Evolutionary conservation across 495 filamentous ascomycete species (phyloP), one percentile per base, ranked within the genome.

Genomic region (Melanomma pulvis-pyrius): DNA sequence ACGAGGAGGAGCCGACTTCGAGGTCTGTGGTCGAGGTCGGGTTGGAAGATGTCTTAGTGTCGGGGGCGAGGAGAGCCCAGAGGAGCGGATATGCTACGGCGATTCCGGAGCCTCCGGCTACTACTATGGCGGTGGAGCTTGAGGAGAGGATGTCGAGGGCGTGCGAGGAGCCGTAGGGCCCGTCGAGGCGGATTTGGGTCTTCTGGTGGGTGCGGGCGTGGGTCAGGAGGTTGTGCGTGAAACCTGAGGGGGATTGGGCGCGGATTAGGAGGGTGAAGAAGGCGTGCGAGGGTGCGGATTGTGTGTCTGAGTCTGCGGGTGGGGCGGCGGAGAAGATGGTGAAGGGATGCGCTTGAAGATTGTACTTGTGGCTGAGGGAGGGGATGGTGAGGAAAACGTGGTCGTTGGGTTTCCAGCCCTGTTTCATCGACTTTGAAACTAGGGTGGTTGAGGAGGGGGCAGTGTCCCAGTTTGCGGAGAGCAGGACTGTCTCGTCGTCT

Each of bases 41-140:
- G n/a, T 39, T 7, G 2, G 12, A n/a, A n/a, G n/a, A n/a, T n/a
- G n/a, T n/a, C n/a, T n/a, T n/a, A n/a, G n/a, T n/a, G n/a, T n/a
- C 4, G 26, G 63, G 64, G 24, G 44, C 9, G 1, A 77, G 61
- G n/a, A 79, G 48, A 6, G 72, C 63, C 67, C 72, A 85, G 4
- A 81, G 70, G 4, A 85, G 68, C 6, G 82, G 82, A 63, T 82
- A 86, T 1, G 81, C 77, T 48, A 88, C 84, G 0, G 83, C 86
- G 36, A 88, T 84, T n/a, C 85, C 86, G 17, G 81, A 84, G 12
- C 87, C 86, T 6, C 86, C 85, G 5, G 85, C 84, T n/a, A 89
- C 76, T 15, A 88, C 61, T 17, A 88, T 61, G 4, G 80, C 76
- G 26, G 78, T 73, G 34, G 79, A 70, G 62, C 76, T 75, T n/a